Evolutionary conservation across 2,329 filamentous ascomycete species (phyloP).

Genomic region (Aspergillus japonicus): DNA sequence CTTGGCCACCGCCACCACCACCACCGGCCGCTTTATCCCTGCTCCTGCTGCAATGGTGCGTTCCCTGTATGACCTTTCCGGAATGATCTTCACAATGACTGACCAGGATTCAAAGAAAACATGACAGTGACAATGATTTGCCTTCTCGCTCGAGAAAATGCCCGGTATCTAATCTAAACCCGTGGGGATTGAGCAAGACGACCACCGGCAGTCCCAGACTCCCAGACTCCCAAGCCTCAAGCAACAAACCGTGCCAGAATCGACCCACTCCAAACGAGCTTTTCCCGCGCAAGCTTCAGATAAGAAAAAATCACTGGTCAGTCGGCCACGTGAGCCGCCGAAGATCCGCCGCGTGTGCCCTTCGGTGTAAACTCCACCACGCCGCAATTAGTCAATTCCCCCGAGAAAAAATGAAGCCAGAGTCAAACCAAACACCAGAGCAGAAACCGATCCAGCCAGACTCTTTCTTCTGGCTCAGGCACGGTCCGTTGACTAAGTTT

Average conservation of each 20-base stretch:
- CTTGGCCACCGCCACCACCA: neutral
- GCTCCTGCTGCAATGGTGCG: neutral
- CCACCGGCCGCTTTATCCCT: neutral
- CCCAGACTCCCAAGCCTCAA: neutral
- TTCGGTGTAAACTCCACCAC: neutral
- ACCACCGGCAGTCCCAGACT: neutral
- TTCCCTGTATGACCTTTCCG: neutral
- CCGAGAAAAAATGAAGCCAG: neutral
- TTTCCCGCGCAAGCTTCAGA: neutral
- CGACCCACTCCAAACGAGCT: neutral
- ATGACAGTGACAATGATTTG: no score
- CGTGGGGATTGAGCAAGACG: neutral
- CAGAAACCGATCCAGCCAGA: neutral
- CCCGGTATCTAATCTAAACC: neutral
- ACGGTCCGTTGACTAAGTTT: neutral
- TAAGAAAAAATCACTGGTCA: neutral
- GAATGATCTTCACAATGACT: no score
- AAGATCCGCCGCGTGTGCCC: neutral
- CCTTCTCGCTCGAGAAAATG: no score
- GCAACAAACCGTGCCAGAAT: neutral
- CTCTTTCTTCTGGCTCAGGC: neutral
- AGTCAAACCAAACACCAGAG: neutral
- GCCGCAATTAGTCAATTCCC: neutral
- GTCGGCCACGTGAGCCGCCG: neutral
- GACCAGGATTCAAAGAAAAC: no score